A percentile compares a stretch with the other conserved stretches of the same genome.
These are phyloP conservation scores for Neoboletus magnificus DNA, from an alignment of 768 basidiomycete genomes.

Conservation along the genomic window DNA sequence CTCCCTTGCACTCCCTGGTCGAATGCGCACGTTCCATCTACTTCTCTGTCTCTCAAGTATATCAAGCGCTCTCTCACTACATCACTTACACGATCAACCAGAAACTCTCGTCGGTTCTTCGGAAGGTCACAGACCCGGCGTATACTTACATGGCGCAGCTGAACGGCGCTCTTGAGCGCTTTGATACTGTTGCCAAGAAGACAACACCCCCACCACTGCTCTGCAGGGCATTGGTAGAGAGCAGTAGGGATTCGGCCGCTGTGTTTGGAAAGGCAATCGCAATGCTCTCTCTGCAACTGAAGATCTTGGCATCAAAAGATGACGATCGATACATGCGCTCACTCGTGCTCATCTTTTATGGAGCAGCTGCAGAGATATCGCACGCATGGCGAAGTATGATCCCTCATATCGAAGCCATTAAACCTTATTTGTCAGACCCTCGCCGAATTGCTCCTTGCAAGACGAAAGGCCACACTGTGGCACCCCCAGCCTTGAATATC, in stretches of 20 bases:
- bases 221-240: slow-evolving; percentile 77
- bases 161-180: slow-evolving; percentile 86
- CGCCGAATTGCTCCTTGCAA: slow-evolving; percentile 36
- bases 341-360: slow-evolving; percentile 83
- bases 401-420: slow-evolving; percentile 67
- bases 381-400: slow-evolving; percentile 78
- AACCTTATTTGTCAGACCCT: slow-evolving; percentile 54
- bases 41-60: slow-evolving; percentile 88
- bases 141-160: slow-evolving; percentile 76
- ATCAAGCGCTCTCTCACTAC: slow-evolving; percentile 86
- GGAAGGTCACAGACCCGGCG: slow-evolving; percentile 84
- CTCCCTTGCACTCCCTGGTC: slow-evolving; percentile 63
- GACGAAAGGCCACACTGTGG: slow-evolving; percentile 23
- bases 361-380: slow-evolving; percentile 84
- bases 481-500: slow-evolving; percentile 20
- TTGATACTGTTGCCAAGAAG: slow-evolving; percentile 77
- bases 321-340: slow-evolving; percentile 88
- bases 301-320: slow-evolving; percentile 66
- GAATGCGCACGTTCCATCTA: slow-evolving; percentile 91
- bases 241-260: slow-evolving; percentile 78
- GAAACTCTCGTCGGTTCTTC: slow-evolving; percentile 72
- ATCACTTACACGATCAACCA: slow-evolving; percentile 80
- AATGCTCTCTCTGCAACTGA: slow-evolving; percentile 77
- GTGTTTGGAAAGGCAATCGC: slow-evolving; percentile 87
- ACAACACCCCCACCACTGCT: slow-evolving; percentile 64